Conservation (phyloP, 202 grass and related monocot genomes). For the Carex arenaria region DNA sequence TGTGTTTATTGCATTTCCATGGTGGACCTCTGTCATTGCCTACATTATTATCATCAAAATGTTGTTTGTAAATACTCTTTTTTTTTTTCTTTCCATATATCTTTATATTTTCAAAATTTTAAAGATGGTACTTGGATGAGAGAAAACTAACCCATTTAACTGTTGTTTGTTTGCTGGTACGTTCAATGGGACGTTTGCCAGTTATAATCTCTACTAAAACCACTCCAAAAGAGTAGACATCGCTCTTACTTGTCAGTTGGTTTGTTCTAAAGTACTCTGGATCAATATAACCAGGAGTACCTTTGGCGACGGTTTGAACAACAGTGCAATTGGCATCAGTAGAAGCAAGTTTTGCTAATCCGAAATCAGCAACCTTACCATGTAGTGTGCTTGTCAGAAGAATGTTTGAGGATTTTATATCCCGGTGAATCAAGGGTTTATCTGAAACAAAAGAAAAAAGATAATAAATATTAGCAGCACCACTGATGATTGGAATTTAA, state of each 20-base stretch:
- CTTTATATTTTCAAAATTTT: background rate
- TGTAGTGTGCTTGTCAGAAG: constrained; percentile 59
- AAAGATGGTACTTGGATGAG: background rate
- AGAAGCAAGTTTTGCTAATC: constrained; percentile 32
- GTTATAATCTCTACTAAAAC: constrained; percentile 76
- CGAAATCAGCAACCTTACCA: constrained; percentile 69
- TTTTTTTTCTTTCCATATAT: background rate
- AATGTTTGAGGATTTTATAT: constrained; percentile 65
- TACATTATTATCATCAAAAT: constrained; percentile 27
- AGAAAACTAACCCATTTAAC: constrained; percentile 58
- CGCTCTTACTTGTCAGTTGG: constrained; percentile 81
- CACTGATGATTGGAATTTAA: background rate
- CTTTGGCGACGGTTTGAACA: constrained; percentile 49
- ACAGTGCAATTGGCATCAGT: constrained; percentile 35
- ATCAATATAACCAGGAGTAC: constrained; percentile 62
- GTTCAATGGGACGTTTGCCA: constrained; percentile 64
- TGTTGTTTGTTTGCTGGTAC: constrained; percentile 38
- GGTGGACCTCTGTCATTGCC: constrained; percentile 57
- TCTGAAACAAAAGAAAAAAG: constrained; percentile 29
- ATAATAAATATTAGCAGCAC: background rate
- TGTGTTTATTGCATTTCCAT: constrained; percentile 55
- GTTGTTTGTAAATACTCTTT: background rate
- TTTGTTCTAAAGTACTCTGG: constrained; percentile 54
- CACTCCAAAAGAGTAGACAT: constrained; percentile 93
- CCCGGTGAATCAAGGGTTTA: constrained; percentile 64